Evolutionary conservation across 2,329 filamentous ascomycete species (phyloP).

Genomic region (Fusarium sulawesiense): DNA sequence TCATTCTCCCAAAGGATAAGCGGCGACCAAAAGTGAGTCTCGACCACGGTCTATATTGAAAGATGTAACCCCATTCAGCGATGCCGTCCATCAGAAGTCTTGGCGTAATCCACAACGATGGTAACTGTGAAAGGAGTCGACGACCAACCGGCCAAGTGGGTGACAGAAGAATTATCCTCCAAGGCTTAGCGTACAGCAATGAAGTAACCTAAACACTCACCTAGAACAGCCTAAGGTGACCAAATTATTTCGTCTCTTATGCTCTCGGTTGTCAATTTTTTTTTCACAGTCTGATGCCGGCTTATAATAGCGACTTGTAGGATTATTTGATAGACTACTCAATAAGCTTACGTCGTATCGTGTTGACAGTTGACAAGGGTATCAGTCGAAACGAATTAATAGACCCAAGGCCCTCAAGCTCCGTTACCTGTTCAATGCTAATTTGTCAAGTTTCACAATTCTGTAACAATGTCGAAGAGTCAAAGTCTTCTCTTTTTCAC

Average conservation of each 20-base stretch:
- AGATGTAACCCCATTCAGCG: background rate
- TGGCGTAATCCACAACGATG: background rate
- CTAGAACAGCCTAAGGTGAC: accelerated
- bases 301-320: background rate
- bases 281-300: too few species aligned
- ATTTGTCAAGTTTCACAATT: too few species aligned
- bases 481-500: background rate
- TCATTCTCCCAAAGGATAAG: background rate
- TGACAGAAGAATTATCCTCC: too few species aligned
- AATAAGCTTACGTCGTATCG: background rate
- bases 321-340: background rate
- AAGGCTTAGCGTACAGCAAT: too few species aligned
- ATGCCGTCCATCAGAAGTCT: background rate
- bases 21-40: background rate
- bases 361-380: background rate
- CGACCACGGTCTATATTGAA: background rate
- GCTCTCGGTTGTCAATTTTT: too few species aligned
- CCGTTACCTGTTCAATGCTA: too few species aligned
- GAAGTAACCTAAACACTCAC: too few species aligned
- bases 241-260: too few species aligned
- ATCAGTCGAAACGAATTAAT: too few species aligned
- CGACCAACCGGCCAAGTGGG: background rate
- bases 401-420: too few species aligned
- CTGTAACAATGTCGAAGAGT: too few species aligned
- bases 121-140: accelerated